Percentiles rank a stretch among this genome's conserved stretches.
These are phyloP conservation scores for Moniliella sp. DNA, from an alignment of 1,284 basidiomycete species.

Conservation along the genomic window DNA sequence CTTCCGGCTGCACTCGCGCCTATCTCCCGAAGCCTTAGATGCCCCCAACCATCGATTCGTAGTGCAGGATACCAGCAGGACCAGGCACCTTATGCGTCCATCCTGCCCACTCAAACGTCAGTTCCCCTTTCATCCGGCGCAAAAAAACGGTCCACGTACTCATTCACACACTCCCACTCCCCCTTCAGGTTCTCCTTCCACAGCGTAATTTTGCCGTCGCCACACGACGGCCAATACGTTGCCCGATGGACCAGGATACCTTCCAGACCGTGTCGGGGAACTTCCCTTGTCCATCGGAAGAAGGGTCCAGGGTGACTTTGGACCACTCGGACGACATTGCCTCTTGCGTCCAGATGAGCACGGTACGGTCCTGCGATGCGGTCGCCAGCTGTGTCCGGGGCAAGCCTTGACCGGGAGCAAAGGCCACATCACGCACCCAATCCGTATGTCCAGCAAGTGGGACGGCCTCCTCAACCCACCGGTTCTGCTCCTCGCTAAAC, in stretches of 20 bases:
- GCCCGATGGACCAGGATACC: constrained; percentile 91
- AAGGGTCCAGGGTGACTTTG: constrained; percentile 62
- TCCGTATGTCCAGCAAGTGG: constrained; percentile 75
- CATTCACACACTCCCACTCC: constrained; percentile 68
- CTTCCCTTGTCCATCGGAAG: constrained; percentile 9
- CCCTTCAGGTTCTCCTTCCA: constrained; percentile 96
- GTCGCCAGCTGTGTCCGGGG: constrained; percentile 84
- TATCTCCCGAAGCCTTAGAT: too few relatives aligned
- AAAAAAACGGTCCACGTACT: too few relatives aligned
- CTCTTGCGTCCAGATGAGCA: constrained; percentile 82
- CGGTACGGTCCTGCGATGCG: constrained; percentile 67
- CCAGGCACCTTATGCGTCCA: too few relatives aligned
- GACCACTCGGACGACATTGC: constrained; percentile 57
- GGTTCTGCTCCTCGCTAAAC: too few relatives aligned
- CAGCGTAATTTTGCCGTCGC: constrained; percentile 83
- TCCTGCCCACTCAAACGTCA: too few relatives aligned
- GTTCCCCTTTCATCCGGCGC: too few relatives aligned
- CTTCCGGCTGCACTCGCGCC: too few relatives aligned
- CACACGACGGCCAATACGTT: constrained; percentile 95
- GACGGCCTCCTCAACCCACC: too few relatives aligned
- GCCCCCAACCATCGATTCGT: too few relatives aligned
- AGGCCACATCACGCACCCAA: constrained; percentile 93
- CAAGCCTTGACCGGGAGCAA: constrained; percentile 87
- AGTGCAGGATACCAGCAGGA: too few relatives aligned
- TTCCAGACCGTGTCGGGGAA: constrained; percentile 53